These are phyloP conservation scores for Phytopythium oedochilum DNA, from an alignment of 352 stramenopile species.

Conservation along the genomic window DNA sequence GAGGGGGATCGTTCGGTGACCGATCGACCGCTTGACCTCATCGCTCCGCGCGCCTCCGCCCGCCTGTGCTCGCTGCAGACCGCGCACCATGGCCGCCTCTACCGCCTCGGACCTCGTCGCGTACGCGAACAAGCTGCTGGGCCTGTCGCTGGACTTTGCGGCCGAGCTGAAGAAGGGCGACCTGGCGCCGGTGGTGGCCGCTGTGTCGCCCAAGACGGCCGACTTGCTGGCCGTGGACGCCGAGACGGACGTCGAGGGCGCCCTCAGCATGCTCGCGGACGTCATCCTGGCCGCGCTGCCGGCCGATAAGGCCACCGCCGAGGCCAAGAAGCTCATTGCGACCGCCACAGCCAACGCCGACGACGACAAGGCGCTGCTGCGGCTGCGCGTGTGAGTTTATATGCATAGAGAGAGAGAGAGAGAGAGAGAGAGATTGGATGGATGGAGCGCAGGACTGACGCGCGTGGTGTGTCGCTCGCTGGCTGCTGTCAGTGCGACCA, in stretches of 20 bases:
- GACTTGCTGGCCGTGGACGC: constrained; percentile 59
- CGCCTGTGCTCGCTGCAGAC: not conserved
- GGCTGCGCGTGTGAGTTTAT: constrained; percentile 56
- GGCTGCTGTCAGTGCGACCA: constrained; percentile 30
- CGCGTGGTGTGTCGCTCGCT: not conserved
- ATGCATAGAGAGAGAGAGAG: not conserved
- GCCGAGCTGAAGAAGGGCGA: constrained; percentile 67
- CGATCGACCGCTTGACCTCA: too few relatives aligned
- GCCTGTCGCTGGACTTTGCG: constrained; percentile 42
- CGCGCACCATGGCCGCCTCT: not conserved
- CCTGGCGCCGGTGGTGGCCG: constrained; percentile 34
- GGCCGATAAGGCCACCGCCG: constrained; percentile 17
- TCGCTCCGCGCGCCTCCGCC: not conserved
- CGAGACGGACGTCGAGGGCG: constrained; percentile 76
- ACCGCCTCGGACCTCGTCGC: constrained; percentile 55
- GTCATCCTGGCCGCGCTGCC: constrained; percentile 33
- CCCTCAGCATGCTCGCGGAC: constrained; percentile 65
- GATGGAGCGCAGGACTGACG: not conserved
- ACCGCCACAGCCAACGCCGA: constrained; percentile 31
- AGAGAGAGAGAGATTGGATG: not conserved
- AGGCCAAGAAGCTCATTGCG: constrained; percentile 44
- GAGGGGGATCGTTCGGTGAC: not conserved
- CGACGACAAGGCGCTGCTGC: constrained; percentile 57
- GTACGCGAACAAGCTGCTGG: constrained; percentile 80
- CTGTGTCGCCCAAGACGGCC: constrained; percentile 41